Base-by-base conservation (phyloP, 192 early-diverging fungal species). In the Podila clonocystis region DNA sequence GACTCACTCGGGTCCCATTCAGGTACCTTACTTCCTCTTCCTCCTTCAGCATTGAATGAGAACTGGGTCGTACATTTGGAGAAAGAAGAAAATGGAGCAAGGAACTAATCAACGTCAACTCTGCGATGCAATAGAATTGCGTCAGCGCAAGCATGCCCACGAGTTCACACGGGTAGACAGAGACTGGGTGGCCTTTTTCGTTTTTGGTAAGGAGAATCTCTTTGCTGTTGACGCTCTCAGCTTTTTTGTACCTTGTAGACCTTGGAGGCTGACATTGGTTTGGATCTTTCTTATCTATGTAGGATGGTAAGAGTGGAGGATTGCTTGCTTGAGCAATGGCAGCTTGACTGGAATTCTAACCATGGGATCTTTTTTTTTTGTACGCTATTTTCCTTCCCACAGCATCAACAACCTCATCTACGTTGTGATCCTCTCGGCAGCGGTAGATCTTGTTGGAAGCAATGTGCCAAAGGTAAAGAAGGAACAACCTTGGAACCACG, bases 381-480 rank as follows among this genome's bases (percentile, higher is more conserved):
- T 64, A 60, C 63, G 9, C 19, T 4, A 22, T 3, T 24, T 62
- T 9, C 24, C 7, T 49, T 6, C 33, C 29, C 13, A 49, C 58
- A 83, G 82, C 59, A 74, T 85, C 67, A 85, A 85, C 72, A 85
- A 85, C 55, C 69, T 84, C 59, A 83, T 85, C 30, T 85, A 83
- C 57, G 82, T 84, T 5, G 80, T 85, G 15, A 83, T 85, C 34
- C 62, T 85, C 1, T 85, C 84, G 3, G 84, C 84, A 6, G 84
- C 84, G 19, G 84, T 85, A 4, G 84, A 85, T 65, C 82, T 85
- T 2, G 76, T 83, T 6, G 84, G 82, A 15, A 61, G 70, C 15
- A 57, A 72, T 34, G 71, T 80, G 8, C 77, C 77, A 13, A 80
- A 80, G 76, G 75, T 71, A 67, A 55, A 24, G n/a, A 24, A 55